These are phyloP conservation scores for Wickerhamomyces rabaulensis DNA, from an alignment of 805 yeast genomes.

Conservation along the genomic window DNA sequence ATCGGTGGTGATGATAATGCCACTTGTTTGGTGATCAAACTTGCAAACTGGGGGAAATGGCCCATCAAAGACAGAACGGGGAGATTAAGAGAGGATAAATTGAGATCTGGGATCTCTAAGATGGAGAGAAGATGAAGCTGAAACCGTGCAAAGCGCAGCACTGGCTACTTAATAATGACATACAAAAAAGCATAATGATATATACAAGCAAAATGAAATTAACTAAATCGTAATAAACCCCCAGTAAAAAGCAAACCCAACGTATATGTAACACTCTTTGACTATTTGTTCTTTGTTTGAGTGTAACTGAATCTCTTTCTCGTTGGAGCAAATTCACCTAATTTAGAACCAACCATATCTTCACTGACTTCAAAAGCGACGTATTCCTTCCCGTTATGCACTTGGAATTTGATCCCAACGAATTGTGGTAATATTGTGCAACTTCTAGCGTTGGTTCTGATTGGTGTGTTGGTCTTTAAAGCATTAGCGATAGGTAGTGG, in stretches of 20 bases:
- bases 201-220: background rate
- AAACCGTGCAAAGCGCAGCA: no score
- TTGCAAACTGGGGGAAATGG: constrained; percentile 95
- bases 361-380: constrained; percentile 83
- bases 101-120: constrained; percentile 35
- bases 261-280: no score
- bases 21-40: constrained; percentile 76
- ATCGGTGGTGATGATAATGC: constrained; percentile 95
- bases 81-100: constrained; percentile 63
- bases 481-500: constrained; percentile 93
- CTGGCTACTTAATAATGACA: background rate
- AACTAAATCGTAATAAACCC: background rate
- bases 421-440: constrained; percentile 95
- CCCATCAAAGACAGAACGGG: constrained; percentile 82
- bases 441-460: constrained; percentile 92
- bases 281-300: constrained; percentile 58
- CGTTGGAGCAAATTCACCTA: constrained; percentile 95
- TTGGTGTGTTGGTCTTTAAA: constrained; percentile 70
- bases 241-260: no score
- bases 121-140: constrained; percentile 15
- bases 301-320: constrained; percentile 84
- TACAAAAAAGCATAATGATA: background rate
- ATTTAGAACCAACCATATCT: constrained; percentile 93
- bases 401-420: constrained; percentile 90
- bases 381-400: constrained; percentile 94